Base-by-base conservation (phyloP, 192 early-diverging fungal genomes). In the Spinellus fusiger region DNA sequence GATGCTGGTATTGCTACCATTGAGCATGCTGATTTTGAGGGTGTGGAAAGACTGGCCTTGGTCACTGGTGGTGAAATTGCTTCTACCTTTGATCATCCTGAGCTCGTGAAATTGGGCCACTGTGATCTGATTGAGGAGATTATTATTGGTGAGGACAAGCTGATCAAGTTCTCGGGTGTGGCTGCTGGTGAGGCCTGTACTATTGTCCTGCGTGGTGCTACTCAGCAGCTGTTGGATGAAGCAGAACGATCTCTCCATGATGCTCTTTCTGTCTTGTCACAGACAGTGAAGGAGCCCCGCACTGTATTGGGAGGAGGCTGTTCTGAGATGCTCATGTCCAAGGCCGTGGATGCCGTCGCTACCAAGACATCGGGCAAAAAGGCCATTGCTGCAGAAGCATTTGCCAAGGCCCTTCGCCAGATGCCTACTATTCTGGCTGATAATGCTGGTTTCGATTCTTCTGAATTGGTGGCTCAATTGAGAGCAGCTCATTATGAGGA, bases 11-110 rank as follows among this genome's bases (percentile, higher is more conserved):
- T 99, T 72, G 88, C 91, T 80, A 88, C 91, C 48, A 99, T 99
- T 59, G 96, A 99, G 73, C 96, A 99, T 71, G 96, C 96, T 25
- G 95, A 99, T 69, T 99, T 99, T 74, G 95, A 96, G 70, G 96
- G 96, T 64, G 84, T 99, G 34, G 96, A 99, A 78, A 80, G 96
- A 13, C 80, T 99, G 61, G 94, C 96, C 50, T 76, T 99, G 44
- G 96, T 99, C 18, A 96, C 95, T 47, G 96, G 96, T 64, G 93
- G 96, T 68, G 96, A 99, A 69, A 99, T 99, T 67, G 86, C 93
- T 5, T 99, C 96, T 31, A 93, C 96, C 7, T 99, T 99, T 73
- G 96, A 99, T 63, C 90, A 94, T 73, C 96, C 96, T 25, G 94
- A 99, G 67, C 78, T 99, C 10, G 89, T 99, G 53, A 87, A 90